Evolutionary conservation across 371 early-diverging fungal species (phyloP).

Genomic region (Lichtheimia ornata): DNA sequence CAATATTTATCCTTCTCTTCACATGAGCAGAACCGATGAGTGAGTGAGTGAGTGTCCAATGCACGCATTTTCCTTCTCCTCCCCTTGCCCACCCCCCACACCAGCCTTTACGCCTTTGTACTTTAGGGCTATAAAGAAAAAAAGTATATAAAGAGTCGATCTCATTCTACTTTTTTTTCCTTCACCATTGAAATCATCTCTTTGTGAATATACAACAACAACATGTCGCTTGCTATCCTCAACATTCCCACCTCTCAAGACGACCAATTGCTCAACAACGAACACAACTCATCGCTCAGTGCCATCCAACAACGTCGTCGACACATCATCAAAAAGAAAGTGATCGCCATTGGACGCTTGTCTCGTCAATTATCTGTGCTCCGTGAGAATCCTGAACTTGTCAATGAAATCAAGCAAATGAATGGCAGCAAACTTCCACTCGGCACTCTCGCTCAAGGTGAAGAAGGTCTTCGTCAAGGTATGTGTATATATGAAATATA

Average conservation of each 20-base stretch:
- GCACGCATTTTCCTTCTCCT: neutral
- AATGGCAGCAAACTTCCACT: conserved; percentile 34
- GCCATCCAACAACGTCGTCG: conserved; percentile 27
- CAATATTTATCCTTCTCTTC: neutral
- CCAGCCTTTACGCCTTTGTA: neutral
- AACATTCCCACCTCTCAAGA: conserved; percentile 19
- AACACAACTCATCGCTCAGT: conserved; percentile 6
- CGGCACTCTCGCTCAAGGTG: conserved; percentile 34
- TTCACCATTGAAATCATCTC: neutral
- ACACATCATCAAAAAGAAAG: conserved; percentile 42
- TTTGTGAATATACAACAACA: neutral
- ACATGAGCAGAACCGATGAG: neutral
- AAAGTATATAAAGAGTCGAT: conserved; percentile 4
- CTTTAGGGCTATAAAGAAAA: neutral
- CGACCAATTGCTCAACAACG: conserved; percentile 14
- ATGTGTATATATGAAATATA: neutral
- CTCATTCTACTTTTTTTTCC: too few relatives aligned
- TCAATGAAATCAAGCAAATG: conserved; percentile 36
- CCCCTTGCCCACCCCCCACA: neutral
- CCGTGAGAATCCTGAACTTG: conserved; percentile 35
- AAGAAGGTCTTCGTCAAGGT: conserved; percentile 41
- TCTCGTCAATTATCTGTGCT: conserved; percentile 36
- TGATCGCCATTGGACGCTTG: conserved; percentile 43
- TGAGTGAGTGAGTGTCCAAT: neutral
- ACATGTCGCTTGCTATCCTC: conserved; percentile 30